A percentile compares a stretch with the other conserved stretches of the same genome.
phyloP scores from a whole-genome alignment of 2,329 filamentous ascomycete species.

The Neopestalotiopsis sp. region DNA sequence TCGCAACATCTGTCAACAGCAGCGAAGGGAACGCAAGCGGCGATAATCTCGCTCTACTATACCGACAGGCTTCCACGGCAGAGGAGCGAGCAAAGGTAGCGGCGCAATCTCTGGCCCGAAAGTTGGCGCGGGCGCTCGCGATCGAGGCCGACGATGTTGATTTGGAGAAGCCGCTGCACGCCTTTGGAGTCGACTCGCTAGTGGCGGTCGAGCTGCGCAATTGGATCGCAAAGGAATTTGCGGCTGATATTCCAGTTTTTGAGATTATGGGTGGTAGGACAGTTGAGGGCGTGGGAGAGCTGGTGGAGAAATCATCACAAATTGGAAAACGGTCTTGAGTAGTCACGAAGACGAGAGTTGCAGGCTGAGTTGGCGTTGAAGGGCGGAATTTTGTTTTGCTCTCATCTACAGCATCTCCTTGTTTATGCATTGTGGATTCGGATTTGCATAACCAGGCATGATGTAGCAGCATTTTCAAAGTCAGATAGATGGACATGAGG shows the following conservation, averaged over 20 bases:
- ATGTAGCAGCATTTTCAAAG: neutral
- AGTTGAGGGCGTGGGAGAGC: neutral
- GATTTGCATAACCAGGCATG: neutral
- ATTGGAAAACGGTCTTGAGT: neutral
- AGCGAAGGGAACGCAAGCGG: neutral
- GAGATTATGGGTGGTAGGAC: slow-evolving; percentile 12
- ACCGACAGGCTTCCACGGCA: neutral
- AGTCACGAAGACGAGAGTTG: neutral
- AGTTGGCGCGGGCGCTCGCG: slow-evolving; percentile 25
- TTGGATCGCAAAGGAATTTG: slow-evolving; percentile 27
- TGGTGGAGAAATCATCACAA: neutral
- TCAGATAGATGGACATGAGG: neutral
- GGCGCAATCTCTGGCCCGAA: slow-evolving; percentile 19
- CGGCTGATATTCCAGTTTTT: slow-evolving; percentile 7
- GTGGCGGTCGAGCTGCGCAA: slow-evolving; percentile 35
- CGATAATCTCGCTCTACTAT: neutral
- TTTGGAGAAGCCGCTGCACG: slow-evolving; percentile 26
- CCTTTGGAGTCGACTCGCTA: slow-evolving; percentile 34
- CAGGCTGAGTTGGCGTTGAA: neutral
- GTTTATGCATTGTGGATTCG: neutral
- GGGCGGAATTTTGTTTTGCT: neutral
- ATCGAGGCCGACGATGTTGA: slow-evolving; percentile 28
- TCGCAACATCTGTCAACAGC: neutral
- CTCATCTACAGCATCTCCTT: no score
- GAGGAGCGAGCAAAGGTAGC: slow-evolving; percentile 18